Percentiles rank a stretch among this genome's conserved stretches.
Conservation (phyloP, 352 stramenopile genomes). For the Pythium scleroteichum region DNA sequence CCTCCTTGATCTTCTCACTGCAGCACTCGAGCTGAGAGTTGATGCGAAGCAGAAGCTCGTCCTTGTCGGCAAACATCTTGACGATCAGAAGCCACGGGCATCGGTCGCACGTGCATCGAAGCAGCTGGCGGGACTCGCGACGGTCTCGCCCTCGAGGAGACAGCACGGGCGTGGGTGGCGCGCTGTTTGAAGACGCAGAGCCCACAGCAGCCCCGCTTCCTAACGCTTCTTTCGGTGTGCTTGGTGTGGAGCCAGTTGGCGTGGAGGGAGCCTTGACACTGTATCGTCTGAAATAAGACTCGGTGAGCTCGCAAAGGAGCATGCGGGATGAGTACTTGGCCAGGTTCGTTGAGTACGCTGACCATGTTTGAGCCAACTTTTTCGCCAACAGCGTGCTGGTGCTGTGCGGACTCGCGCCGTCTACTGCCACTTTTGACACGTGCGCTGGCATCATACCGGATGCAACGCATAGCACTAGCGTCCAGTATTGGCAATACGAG, state of each 20-base stretch:
- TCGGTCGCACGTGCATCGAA: conserved; percentile 67
- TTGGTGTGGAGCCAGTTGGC: conserved; percentile 19
- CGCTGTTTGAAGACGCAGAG: not conserved
- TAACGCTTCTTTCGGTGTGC: conserved; percentile 9
- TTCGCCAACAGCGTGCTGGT: conserved; percentile 27
- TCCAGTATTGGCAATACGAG: conserved; percentile 78
- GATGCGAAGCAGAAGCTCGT: conserved; percentile 72
- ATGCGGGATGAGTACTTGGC: conserved; percentile 50
- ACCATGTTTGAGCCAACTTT: conserved; percentile 63
- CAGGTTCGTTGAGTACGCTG: conserved; percentile 54
- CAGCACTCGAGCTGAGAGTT: conserved; percentile 71
- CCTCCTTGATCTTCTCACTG: conserved; percentile 72
- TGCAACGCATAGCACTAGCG: conserved; percentile 53
- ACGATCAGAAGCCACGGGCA: conserved; percentile 78
- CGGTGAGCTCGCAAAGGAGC: conserved; percentile 62
- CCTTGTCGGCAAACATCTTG: conserved; percentile 67
- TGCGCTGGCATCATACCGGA: conserved; percentile 58
- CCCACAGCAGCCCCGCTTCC: not conserved
- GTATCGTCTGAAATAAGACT: conserved; percentile 62
- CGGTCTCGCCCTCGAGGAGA: conserved; percentile 26
- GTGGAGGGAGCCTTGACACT: conserved; percentile 23
- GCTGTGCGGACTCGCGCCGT: conserved; percentile 30
- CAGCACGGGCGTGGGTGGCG: conserved; percentile 1
- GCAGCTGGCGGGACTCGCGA: conserved; percentile 43
- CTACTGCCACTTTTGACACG: conserved; percentile 53